These are phyloP conservation scores for Linnemannia hyalina DNA, from an alignment of 192 early-diverging fungal species.

Conservation along the genomic window DNA sequence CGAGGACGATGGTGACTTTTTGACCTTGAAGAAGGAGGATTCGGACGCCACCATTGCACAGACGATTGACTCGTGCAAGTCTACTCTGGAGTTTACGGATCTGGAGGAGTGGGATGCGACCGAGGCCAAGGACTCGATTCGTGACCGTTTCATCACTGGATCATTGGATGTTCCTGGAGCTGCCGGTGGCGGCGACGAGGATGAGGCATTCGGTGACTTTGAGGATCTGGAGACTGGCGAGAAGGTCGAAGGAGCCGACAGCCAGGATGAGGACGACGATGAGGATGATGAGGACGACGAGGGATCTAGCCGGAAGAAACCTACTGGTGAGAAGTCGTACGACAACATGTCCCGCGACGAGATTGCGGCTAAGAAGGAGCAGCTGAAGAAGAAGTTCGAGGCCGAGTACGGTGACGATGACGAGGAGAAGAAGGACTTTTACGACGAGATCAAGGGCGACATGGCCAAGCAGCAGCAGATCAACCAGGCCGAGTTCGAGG, in stretches of 20 bases:
- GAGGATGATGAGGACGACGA: constrained; percentile 41
- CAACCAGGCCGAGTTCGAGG: constrained; percentile 91
- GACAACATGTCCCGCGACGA: constrained; percentile 72
- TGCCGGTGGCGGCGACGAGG: constrained; percentile 62
- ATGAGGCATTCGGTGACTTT: constrained; percentile 81
- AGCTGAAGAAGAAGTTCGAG: constrained; percentile 95
- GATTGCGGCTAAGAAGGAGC: constrained; percentile 86
- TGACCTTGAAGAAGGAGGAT: constrained; percentile 64
- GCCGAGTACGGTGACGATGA: constrained; percentile 87
- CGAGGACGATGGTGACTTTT: constrained; percentile 71
- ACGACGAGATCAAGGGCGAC: constrained; percentile 90
- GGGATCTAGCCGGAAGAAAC: constrained; percentile 16
- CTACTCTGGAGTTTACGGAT: constrained; percentile 66
- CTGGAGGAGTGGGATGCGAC: constrained; percentile 79
- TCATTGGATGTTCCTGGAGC: constrained; percentile 57
- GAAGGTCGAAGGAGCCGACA: constrained; percentile 56
- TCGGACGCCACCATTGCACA: constrained; percentile 35
- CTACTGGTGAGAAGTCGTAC: constrained; percentile 60
- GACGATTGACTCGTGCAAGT: constrained; percentile 79
- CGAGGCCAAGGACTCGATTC: constrained; percentile 75
- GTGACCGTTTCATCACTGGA: constrained; percentile 85
- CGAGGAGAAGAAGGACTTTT: constrained; percentile 82
- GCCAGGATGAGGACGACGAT: constrained; percentile 30
- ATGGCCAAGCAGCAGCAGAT: constrained; percentile 86
- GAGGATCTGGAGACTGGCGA: constrained; percentile 82